Base-by-base conservation (phyloP, 495 filamentous ascomycete species). In the Apiosordaria backusii region DNA sequence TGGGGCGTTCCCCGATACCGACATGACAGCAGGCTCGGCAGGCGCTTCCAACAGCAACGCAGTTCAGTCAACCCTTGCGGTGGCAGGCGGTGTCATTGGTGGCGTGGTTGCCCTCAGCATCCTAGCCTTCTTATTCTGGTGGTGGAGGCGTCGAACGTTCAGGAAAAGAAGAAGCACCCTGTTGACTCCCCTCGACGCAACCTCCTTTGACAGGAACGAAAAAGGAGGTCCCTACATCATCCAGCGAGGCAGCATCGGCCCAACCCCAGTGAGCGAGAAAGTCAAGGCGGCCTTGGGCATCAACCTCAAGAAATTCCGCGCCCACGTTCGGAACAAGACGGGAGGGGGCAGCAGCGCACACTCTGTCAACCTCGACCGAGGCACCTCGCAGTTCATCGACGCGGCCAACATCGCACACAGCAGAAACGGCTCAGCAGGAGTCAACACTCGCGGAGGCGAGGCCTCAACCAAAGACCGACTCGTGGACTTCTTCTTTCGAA, bases 51-150 rank as follows among this genome's bases (percentile, higher is more conserved):
- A 68, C 57, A 68, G 52, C 70, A 73, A 73, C 63, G 65, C 73
- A 6, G 74, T 71, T 19, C 71, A 72, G n/a, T 76, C 77, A 50
- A 79, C 79, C 4, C 70, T 78, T 53, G 77, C 77, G 16, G 75
- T 86, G 50, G 80, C 81, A 3, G 83, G 76, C 9, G 81, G 83
- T 5, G 82, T 85, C 22, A 68, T 84, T n/a, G 83, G 83, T 15
- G 78, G 79, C 4, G 71, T 83, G 13, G 76, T 78, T 18, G 69
- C 78, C 35, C 65, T 85, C 67, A 77, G 77, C 53, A 61, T 84
- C 1, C 64, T 83, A 27, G 81, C 72, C 4, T 79, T 85, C 57
- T 26, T 83, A 2, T 64, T 85, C 27, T 86, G 79, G 80, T 75
- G 78, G 67, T 82, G 80, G 75, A 74, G 80, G 61, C 77, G 79